Base-by-base conservation (phyloP, 2,329 filamentous ascomycete species). In the Aspergillus brunneoviolaceus region DNA sequence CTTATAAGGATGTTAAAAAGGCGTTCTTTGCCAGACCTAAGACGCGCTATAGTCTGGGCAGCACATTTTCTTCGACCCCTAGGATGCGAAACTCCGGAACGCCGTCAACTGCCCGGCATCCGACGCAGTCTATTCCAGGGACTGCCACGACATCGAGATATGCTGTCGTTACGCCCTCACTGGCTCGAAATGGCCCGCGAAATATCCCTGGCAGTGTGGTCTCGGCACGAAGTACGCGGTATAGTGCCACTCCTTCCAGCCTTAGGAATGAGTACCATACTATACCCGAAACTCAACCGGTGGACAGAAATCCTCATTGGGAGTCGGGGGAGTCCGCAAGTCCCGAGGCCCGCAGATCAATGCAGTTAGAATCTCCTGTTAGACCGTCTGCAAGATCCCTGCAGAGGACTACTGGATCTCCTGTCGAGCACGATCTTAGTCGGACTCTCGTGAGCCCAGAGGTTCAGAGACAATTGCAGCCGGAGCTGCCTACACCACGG, bases 1-100 rank as follows among this genome's bases (percentile, higher is more conserved):
- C 80, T n/a, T 64, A 80, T 12, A 67, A 74, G 12, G 65, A 70
- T 7, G 62, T 75, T 6, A 61, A 59, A 19, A 61, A 67, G 62
- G 63, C 35, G 63, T 81, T 55, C 60, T 65, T 65, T 27, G 48
- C 51, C 4, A 53, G 35, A 27, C 35, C 57, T 29, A 61, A 61
- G 21, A 21, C 49, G 4, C 51, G 59, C 4, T 53, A 33, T 16
- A 70, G 31, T 59, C 69, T 62, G 63, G 70, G 39, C 65, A 74
- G 58, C 66, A 60, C 63, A 5, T 4, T 58, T 19, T 25, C 48
- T 9, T 55, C 53, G n/a, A 55, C 42, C 29, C 35, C 50, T 56
- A 57, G 14, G 58, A 55, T 5, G 45, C 16, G 5, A 49, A 57
- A 14, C 49, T 16, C 45, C 49, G 31, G 19, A 50, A n/a, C 54